Percentiles rank a stretch among this genome's conserved stretches.
Conservation (phyloP, 495 filamentous ascomycete species). For the Cercophora newfieldiana region DNA sequence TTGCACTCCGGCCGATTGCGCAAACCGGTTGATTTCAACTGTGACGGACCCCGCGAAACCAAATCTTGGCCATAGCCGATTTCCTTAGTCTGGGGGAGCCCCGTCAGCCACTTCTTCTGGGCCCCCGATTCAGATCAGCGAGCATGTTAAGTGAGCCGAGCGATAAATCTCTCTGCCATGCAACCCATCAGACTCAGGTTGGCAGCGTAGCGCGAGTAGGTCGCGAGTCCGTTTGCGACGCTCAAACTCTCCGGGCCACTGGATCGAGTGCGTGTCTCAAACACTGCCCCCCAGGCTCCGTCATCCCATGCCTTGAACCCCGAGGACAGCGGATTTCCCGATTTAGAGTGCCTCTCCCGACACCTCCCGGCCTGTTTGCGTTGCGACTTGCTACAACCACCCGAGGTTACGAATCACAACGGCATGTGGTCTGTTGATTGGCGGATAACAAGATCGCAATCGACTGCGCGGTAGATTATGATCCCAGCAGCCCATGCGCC, state of each 20-base stretch:
- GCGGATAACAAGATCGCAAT: not conserved
- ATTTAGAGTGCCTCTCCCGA: not conserved
- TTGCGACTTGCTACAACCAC: not conserved
- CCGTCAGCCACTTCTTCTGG: not conserved
- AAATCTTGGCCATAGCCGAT: not conserved
- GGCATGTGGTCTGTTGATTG: not conserved
- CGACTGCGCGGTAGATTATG: not conserved
- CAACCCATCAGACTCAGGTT: not conserved
- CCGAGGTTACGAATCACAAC: not conserved
- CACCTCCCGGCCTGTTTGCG: not conserved
- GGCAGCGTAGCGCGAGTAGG: not conserved
- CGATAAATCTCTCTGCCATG: slow-evolving; percentile 7
- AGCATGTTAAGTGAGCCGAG: not conserved
- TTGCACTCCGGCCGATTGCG: not conserved
- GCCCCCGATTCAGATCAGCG: not conserved
- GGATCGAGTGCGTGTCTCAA: slow-evolving; percentile 1
- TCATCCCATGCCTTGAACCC: not conserved
- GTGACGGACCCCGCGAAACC: not conserved
- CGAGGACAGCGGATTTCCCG: slow-evolving; percentile 5
- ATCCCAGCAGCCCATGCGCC: slow-evolving; percentile 29
- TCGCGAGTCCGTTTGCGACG: not conserved
- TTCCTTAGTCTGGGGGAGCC: not conserved
- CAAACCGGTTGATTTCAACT: not conserved
- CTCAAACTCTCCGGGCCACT: slow-evolving; percentile 8
- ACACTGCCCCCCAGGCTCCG: not conserved